These are phyloP conservation scores for Colletotrichum sp. DNA, from an alignment of 2,329 filamentous ascomycete species.

Conservation along the genomic window DNA sequence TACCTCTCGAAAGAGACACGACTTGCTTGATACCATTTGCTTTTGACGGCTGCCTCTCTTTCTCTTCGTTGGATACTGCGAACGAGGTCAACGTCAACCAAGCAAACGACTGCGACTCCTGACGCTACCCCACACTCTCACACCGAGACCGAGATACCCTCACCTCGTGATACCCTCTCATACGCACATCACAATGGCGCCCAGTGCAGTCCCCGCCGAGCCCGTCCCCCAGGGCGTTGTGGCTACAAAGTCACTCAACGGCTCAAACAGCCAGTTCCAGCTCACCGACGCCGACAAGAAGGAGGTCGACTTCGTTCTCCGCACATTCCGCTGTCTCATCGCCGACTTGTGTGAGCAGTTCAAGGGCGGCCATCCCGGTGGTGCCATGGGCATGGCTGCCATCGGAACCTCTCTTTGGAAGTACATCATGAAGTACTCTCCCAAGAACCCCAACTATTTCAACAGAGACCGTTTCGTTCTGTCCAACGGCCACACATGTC, in stretches of 20 bases:
- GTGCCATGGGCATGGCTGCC: slow-evolving; percentile 65
- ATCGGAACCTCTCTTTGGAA: slow-evolving; percentile 67
- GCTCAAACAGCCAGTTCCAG: background rate
- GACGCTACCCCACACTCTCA: background rate
- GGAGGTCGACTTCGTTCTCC: slow-evolving; percentile 46
- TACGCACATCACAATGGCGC: slow-evolving; percentile 11
- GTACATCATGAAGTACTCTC: slow-evolving; percentile 66
- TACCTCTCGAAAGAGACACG: background rate
- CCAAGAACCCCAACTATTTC: slow-evolving; percentile 60
- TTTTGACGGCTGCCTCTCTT: background rate
- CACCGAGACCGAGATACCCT: background rate
- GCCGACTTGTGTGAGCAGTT: slow-evolving; percentile 75
- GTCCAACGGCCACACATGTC: slow-evolving; percentile 63
- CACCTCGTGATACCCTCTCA: background rate
- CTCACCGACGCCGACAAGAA: slow-evolving; percentile 13
- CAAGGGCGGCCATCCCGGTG: slow-evolving; percentile 70
- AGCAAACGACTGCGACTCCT: background rate
- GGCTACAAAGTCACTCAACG: slow-evolving; percentile 9
- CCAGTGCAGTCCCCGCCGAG: slow-evolving; percentile 12
- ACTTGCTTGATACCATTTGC: background rate
- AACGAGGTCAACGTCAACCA: background rate
- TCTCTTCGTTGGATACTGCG: background rate
- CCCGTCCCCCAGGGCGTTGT: slow-evolving; percentile 6
- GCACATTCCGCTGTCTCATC: slow-evolving; percentile 66
- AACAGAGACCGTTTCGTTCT: slow-evolving; percentile 68